phyloP scores from a whole-genome alignment of 2,329 filamentous ascomycete genomes.

The Calonectria multiphialidica region DNA sequence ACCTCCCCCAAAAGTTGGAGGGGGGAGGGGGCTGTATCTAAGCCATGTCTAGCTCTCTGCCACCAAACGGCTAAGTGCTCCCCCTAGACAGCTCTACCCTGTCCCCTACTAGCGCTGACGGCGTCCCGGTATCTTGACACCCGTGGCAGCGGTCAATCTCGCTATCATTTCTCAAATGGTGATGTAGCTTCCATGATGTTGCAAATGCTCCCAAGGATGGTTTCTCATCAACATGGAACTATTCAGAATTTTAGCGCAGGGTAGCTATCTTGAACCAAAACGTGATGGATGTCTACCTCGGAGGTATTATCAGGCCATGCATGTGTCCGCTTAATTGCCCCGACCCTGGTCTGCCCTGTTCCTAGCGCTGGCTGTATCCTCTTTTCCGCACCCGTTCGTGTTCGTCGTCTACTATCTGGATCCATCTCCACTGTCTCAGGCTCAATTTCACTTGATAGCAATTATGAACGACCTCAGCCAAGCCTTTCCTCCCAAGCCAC shows the following conservation, averaged over 20 bases:
- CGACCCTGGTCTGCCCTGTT: background rate
- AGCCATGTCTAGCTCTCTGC: background rate
- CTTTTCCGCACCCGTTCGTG: background rate
- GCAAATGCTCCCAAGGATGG: background rate
- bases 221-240: background rate
- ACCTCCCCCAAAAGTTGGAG: background rate
- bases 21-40: background rate
- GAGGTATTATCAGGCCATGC: background rate
- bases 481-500: constrained; percentile 39
- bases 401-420: background rate
- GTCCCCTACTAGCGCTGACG: background rate
- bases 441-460: background rate
- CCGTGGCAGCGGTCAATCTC: background rate
- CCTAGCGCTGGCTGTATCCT: background rate
- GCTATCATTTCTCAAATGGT: background rate
- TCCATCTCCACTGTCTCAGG: too few species aligned
- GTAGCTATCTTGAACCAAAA: background rate
- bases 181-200: background rate
- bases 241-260: background rate
- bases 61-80: background rate
- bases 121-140: background rate
- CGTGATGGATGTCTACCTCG: background rate
- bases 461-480: constrained; percentile 34
- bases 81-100: background rate
- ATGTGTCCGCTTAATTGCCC: background rate